These are phyloP conservation scores for Vachellia pachyceras DNA, from an alignment of 306 rosid species.

Conservation along the genomic window DNA sequence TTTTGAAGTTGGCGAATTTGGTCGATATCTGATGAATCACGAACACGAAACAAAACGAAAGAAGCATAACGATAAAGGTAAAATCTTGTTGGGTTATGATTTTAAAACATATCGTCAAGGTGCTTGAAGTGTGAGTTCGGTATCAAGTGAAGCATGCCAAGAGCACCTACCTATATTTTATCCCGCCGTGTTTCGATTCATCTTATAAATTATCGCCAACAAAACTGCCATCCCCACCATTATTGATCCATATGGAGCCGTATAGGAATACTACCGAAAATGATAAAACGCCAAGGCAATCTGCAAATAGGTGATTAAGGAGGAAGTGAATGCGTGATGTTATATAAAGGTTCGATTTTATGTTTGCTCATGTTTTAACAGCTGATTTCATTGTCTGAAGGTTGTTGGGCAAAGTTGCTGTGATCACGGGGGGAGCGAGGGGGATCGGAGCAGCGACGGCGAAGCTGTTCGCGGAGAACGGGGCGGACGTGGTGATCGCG, in stretches of 20 bases:
- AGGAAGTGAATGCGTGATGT: background rate
- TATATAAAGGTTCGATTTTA: background rate
- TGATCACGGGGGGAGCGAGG: constrained; percentile 85
- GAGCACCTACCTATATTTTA: constrained; percentile 10
- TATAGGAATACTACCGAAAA: constrained; percentile 12
- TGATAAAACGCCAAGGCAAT: constrained; percentile 30
- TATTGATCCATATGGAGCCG: constrained; percentile 45
- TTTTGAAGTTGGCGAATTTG: background rate
- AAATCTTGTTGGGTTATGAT: background rate
- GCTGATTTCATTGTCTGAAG: constrained; percentile 23
- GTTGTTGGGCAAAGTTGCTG: constrained; percentile 66
- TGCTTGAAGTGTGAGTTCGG: constrained; percentile 43
- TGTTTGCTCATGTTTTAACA: background rate
- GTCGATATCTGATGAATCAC: constrained; percentile 31
- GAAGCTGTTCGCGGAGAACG: constrained; percentile 62
- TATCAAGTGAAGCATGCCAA: constrained; percentile 5
- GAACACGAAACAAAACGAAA: background rate
- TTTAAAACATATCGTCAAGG: constrained; percentile 50
- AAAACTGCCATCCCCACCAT: background rate
- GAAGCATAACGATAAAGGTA: background rate
- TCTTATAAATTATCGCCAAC: constrained; percentile 6
- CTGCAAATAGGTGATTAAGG: constrained; percentile 53
- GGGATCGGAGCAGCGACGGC: constrained; percentile 94
- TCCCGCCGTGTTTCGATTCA: background rate
- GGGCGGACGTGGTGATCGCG: constrained; percentile 74